phyloP scores from a whole-genome alignment of 2,329 filamentous ascomycete genomes.

The Magnaporthiopsis rhizophila region DNA sequence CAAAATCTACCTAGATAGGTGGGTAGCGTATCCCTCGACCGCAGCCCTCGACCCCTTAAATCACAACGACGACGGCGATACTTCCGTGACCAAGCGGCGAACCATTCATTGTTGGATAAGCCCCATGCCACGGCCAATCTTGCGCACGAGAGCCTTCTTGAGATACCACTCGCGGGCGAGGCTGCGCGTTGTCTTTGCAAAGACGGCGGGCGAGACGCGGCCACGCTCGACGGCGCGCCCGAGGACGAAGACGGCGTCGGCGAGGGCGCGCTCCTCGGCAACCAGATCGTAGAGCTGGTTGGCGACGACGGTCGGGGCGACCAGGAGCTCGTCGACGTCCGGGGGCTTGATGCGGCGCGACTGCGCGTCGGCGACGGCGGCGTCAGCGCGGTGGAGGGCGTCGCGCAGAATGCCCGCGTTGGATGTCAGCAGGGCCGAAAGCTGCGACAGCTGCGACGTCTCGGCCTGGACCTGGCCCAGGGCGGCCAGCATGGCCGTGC shows the following conservation, averaged over 20 bases:
- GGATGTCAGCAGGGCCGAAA: constrained; percentile 62
- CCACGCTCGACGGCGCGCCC: constrained; percentile 68
- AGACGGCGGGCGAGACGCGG: constrained; percentile 61
- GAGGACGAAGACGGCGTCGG: constrained; percentile 79
- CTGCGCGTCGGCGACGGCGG: constrained; percentile 12
- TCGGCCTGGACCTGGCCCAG: constrained; percentile 66
- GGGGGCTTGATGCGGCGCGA: constrained; percentile 31
- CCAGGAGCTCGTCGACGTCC: constrained; percentile 79
- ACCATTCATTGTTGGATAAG: constrained; percentile 25
- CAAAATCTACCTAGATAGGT: no score
- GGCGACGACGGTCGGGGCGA: constrained; percentile 88
- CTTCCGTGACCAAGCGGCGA: no score
- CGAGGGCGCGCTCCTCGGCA: constrained; percentile 79
- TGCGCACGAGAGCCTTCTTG: constrained; percentile 72
- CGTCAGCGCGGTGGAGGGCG: constrained; percentile 70
- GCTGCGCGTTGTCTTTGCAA: constrained; percentile 68
- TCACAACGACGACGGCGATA: not conserved
- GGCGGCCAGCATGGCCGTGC: constrained; percentile 64
- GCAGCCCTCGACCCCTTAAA: not conserved
- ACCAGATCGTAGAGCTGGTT: constrained; percentile 87
- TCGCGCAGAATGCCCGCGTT: constrained; percentile 75
- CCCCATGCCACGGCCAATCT: constrained; percentile 72
- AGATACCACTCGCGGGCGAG: constrained; percentile 74
- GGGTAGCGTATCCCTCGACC: no score
- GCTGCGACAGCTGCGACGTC: constrained; percentile 58